Base-by-base conservation (phyloP, 2,329 filamentous ascomycete species). In the Pestalotiopsis sp. region DNA sequence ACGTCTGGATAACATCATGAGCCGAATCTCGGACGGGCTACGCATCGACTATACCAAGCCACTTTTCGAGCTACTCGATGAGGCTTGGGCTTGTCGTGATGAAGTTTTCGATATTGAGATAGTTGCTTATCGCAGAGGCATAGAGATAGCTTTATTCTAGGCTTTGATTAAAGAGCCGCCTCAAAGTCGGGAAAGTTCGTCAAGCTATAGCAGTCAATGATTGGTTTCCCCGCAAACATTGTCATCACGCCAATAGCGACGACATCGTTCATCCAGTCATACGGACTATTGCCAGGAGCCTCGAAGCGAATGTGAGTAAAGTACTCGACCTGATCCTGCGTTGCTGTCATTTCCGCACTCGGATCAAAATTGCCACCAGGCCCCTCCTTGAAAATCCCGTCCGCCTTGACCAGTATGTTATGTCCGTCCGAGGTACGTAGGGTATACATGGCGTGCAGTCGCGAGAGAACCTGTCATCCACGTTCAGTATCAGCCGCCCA, bases 241-340 rank as follows among this genome's bases (percentile, higher is more conserved):
- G 64, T 68, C 73, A 74, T 73, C 2, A 70, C 71, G 2, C 72
- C 73, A 14, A 74, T 12, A 0, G 72, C 71, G 4, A 74, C 68
- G 0, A 71, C 66, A 11, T 69, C 67, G 52, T 74, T 74, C 70
- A 74, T 70, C 73, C 73, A 74, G 31, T 57, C 66, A 11, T 74
- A 74, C 0, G 67, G 67, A 38, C 72, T 71, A 1, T 64, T 39
- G 4, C 73, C 71, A 5, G 71, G 67, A 7, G 73, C 73, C 62
- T 74, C 71, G 52, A 74, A 72, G 5, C 66, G 68, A 27, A 74
- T 71, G 14, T 74, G 71, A 0, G 73, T 74, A 31, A 74, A 74
- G 27, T 74, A 74, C 65, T 74, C 73, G 3, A 71, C 72, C 1
- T 72, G 66, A 36, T 74, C 72, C 52, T 74, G 73, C 1, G 69